Percentiles rank a stretch among this genome's conserved stretches.
phyloP scores from a whole-genome alignment of 2,329 filamentous ascomycete species.

The Cercospora citrullina region DNA sequence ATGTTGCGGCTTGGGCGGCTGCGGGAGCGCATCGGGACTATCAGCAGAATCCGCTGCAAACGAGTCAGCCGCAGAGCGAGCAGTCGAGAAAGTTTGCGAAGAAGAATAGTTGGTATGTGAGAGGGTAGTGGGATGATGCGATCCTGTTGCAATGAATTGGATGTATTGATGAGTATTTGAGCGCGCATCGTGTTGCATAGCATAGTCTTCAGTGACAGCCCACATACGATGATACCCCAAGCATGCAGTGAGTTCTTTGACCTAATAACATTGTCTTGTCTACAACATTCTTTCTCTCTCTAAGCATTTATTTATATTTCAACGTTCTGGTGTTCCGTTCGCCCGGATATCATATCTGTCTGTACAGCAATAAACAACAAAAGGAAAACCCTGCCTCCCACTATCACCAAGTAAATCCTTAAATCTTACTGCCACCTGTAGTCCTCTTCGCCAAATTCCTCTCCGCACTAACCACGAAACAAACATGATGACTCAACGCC shows the following conservation, averaged over 20 bases:
- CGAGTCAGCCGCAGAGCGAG: conserved; percentile 8
- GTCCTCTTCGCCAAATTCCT: conserved; percentile 61
- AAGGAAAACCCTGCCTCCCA: background rate
- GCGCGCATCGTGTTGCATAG: background rate
- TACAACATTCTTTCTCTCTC: background rate
- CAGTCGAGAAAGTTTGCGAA: conserved; percentile 8
- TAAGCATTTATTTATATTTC: background rate
- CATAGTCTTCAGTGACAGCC: background rate
- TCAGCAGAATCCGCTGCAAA: background rate
- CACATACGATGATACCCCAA: background rate
- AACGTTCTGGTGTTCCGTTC: background rate
- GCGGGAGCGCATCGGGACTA: background rate
- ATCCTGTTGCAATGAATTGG: background rate
- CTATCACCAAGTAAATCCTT: conserved; percentile 9
- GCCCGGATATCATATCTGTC: background rate
- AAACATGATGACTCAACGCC: conserved; percentile 67
- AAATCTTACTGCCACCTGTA: conserved; percentile 32
- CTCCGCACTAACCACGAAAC: conserved; percentile 61
- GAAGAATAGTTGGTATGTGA: conserved; percentile 14
- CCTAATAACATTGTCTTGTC: background rate
- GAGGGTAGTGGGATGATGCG: background rate
- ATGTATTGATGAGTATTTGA: background rate
- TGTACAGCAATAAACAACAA: background rate
- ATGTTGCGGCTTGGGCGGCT: conserved; percentile 13
- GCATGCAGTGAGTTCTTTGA: background rate